Evolutionary conservation across 345 rosid genomes (phyloP), one percentile per base, ranked within the genome.

Genomic region (Turritis glabra): DNA sequence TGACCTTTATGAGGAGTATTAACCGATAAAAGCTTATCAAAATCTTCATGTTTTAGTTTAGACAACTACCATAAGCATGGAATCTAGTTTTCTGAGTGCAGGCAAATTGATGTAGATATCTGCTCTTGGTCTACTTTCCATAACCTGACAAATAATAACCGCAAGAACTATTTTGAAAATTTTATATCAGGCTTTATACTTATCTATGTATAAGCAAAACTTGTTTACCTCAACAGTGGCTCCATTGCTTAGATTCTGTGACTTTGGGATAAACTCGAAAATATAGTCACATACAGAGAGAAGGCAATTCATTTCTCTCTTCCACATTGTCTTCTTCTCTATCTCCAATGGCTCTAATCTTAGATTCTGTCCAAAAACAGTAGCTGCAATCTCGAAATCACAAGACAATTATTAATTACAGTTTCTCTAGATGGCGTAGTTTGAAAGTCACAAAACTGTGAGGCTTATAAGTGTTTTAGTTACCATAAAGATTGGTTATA

Each of bases 251-350:
- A 86, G 83, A 66, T 76, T 84, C 60, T 86, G 91, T 7, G 84
- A 83, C 43, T 82, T 83, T 41, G 95, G 87, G 51, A 76, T 71
- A 40, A 91, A 75, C 50, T 95, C 97, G 8, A 88, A 85, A 23
- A 90, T 87, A 78, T 83, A 85, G 65, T 91, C 90, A 29, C 97
- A 95, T 2, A 89, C 90, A 15, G 97, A 88, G 32, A 95, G 84
- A 77, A 95, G 92, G 52, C 92, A 90, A 21, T 85, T 78, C 99
- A 90, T 91, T 89, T 90, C 99, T 85, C 97, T 83, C 69, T 77
- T 91, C 97, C 99, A 95, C 84, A 90, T 67, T 14, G 82, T 80
- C 79, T 79, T 84, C 82, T 95, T 91, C 83, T 91, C 96, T 47
- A 80, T 69, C n/a, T 87, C 85, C 66, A 93, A 69, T 8, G 99